A percentile compares a stretch with the other conserved stretches of the same genome.
These are phyloP conservation scores for Fusarium nanum DNA, from an alignment of 2,329 filamentous ascomycete species.

Conservation along the genomic window DNA sequence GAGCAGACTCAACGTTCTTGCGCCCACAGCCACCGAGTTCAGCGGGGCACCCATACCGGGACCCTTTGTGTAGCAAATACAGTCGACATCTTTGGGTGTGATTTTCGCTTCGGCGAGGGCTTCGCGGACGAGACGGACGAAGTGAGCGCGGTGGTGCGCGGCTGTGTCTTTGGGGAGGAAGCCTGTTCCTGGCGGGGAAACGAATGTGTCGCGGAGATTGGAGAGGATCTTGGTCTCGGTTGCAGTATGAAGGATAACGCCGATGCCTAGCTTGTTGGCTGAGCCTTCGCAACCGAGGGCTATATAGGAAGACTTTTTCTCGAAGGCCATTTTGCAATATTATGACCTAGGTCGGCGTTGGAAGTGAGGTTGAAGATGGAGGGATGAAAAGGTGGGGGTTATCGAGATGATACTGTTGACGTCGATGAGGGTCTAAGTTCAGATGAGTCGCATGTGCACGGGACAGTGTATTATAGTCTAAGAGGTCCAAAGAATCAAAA, in stretches of 20 bases:
- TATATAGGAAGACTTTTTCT: conserved; percentile 58
- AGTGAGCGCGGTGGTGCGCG: conserved; percentile 87
- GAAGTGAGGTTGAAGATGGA: conserved; percentile 13
- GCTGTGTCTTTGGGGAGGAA: conserved; percentile 98
- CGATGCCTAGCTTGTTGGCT: conserved; percentile 97
- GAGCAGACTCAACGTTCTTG: conserved; percentile 81
- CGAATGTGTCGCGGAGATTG: conserved; percentile 94
- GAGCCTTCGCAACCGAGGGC: conserved; percentile 83
- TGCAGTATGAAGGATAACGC: conserved; percentile 83
- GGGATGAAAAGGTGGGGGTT: conserved; percentile 28
- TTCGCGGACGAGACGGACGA: conserved; percentile 81
- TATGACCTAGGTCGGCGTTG: not conserved
- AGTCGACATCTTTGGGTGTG: conserved; percentile 78
- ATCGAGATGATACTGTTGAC: conserved; percentile 19
- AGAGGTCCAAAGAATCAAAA: not conserved
- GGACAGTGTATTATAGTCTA: not conserved
- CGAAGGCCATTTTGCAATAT: conserved; percentile 38
- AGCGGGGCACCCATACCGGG: conserved; percentile 97
- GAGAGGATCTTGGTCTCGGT: conserved; percentile 76
- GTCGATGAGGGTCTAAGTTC: not conserved
- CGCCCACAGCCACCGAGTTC: conserved; percentile 85
- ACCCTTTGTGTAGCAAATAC: conserved; percentile 94
- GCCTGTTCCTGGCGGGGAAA: conserved; percentile 89
- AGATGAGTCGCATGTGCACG: not conserved
- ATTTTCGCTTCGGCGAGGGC: conserved; percentile 77